Base-by-base conservation (phyloP, 2,329 filamentous ascomycete species). In the Pseudogymnoascus sp. region DNA sequence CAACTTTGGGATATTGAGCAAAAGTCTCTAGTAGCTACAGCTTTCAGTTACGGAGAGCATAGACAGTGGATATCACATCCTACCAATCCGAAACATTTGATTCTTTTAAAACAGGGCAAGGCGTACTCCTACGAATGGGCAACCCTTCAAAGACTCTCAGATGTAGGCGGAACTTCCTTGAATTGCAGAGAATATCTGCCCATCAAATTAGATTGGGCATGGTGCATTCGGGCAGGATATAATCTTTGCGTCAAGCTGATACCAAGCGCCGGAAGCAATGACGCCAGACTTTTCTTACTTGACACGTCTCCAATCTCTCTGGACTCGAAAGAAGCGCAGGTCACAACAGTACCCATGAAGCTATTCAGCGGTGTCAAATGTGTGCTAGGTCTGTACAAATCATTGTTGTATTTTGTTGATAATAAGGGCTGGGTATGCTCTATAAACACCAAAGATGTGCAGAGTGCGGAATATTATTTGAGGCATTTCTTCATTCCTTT, bases 51-150 rank as follows among this genome's bases (percentile, higher is more conserved):
- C 28, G 28, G 28, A 31, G 28, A 8, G 28, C 28, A 8, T 8
- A 31, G 28, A 31, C 10, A 35, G 10, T 64, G 62, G 62, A 28
- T 16, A 10, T 24, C 6, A 10, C 41, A 61, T 22, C 62, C 62
- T n/a, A 14, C 16, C 11, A 35, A 64, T 16, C 8, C 16, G 6
- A 11, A 16, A 16, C 38, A 38, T 4, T 31, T 64, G 5, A 61
- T 64, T 22, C 38, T 64, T 10, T 14, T 64, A 11, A 6, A 31
- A 5, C 6, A 56, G 11, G 38, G 26, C 8, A 24, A 35, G 7
- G 59, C 59, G 1, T 56, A 61, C 26, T 40, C 43, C 3, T 59
- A 14, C 22, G 28, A 50, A 6, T 64, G 62, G 62, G 19, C 56
- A 6, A 53, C 59, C 5, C 26, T 64, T 26, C 10, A 61, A 28